Conservation (phyloP, 345 rosid species). For the Carallia brachiata region DNA sequence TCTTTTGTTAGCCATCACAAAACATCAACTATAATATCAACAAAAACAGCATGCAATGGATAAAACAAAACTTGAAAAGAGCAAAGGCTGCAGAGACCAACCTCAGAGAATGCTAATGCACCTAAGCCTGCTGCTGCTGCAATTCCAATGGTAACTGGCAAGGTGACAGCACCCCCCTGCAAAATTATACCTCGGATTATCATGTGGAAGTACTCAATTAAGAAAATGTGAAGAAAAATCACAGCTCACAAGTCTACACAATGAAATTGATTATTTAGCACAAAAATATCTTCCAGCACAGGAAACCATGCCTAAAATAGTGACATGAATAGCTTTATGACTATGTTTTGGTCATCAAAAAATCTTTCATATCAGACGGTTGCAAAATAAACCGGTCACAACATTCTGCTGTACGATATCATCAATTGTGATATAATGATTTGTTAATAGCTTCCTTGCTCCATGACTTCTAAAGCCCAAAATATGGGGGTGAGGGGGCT, state of each 20-base stretch:
- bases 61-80: background rate
- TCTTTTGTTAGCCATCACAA: background rate
- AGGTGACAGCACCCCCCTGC: slow-evolving; percentile 67
- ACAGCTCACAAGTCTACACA: background rate
- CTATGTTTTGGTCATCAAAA: too few relatives aligned
- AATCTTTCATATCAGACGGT: background rate
- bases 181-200: slow-evolving; percentile 21
- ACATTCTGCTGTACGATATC: background rate
- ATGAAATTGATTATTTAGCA: background rate
- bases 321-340: too few relatives aligned
- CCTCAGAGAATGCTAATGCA: slow-evolving; percentile 77
- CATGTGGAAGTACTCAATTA: slow-evolving; percentile 1
- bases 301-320: background rate
- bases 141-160: slow-evolving; percentile 54
- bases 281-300: background rate
- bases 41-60: background rate
- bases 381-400: background rate
- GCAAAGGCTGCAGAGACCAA: slow-evolving; percentile 20
- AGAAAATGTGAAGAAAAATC: background rate
- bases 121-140: slow-evolving; percentile 86
- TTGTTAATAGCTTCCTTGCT: background rate
- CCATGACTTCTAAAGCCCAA: background rate
- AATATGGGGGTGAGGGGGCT: background rate
- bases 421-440: background rate
- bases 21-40: background rate